Percentiles rank a stretch among this genome's conserved stretches.
Evolutionary conservation across 2,329 filamentous ascomycete genomes (phyloP).

Genomic region (Westerdykella sp.): DNA sequence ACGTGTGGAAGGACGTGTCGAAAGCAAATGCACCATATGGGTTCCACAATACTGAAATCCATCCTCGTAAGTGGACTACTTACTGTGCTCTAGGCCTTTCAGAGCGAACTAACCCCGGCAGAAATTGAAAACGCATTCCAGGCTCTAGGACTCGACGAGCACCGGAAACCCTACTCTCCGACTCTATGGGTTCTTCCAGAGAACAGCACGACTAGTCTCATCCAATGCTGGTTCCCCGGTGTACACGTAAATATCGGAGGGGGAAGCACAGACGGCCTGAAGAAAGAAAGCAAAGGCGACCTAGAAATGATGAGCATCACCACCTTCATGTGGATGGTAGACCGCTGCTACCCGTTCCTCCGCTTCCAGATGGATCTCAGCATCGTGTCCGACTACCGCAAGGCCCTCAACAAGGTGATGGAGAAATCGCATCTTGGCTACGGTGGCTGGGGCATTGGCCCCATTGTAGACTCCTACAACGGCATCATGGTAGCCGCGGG

Average conservation of each 20-base stretch:
- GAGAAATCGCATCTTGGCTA: conserved; percentile 1
- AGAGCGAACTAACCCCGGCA: too few relatives aligned
- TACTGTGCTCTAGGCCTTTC: too few relatives aligned
- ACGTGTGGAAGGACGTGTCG: too few relatives aligned
- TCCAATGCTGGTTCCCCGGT: conserved; percentile 46
- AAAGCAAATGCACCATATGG: too few relatives aligned
- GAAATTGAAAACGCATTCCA: too few relatives aligned
- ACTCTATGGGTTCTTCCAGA: conserved; percentile 46
- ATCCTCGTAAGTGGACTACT: too few relatives aligned
- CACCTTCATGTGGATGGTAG: conserved; percentile 3
- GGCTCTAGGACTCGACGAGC: too few relatives aligned
- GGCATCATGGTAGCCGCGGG: conserved; percentile 2
- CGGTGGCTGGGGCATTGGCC: conserved; percentile 6
- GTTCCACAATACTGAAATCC: too few relatives aligned
- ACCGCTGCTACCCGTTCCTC: conserved; percentile 2
- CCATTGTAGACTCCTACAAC: conserved; percentile 7
- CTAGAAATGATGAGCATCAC: neutral
- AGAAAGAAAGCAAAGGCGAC: neutral
- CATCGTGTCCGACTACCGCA: conserved; percentile 2
- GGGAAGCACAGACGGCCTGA: conserved; percentile 39
- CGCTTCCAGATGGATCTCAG: conserved; percentile 4
- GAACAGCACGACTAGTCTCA: conserved; percentile 17
- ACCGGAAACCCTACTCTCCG: conserved; percentile 42
- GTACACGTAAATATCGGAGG: conserved; percentile 46
- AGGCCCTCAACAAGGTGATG: conserved; percentile 10